These are phyloP conservation scores for Verticillium klebahnii DNA, from an alignment of 2,329 filamentous ascomycete species.

Conservation along the genomic window DNA sequence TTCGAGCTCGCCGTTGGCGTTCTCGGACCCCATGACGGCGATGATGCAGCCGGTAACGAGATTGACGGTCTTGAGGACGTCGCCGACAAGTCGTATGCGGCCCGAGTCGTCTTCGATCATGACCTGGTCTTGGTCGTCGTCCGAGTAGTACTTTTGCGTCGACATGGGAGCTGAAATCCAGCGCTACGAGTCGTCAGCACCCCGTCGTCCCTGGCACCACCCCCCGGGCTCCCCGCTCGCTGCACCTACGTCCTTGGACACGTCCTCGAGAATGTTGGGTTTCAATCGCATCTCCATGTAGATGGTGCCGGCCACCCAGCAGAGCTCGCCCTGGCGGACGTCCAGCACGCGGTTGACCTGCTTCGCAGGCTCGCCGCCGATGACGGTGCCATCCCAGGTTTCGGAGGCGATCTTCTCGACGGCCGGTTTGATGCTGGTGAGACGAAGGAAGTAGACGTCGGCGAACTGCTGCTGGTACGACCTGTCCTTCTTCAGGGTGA, in stretches of 20 bases:
- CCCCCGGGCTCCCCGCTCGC: background rate
- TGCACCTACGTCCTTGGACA: conserved; percentile 75
- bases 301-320: conserved; percentile 91
- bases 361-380: conserved; percentile 70
- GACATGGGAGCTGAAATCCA: conserved; percentile 82
- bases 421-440: conserved; percentile 79
- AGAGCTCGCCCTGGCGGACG: conserved; percentile 90
- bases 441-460: conserved; percentile 93
- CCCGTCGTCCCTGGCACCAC: too few relatives aligned
- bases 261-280: conserved; percentile 91
- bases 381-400: conserved; percentile 73
- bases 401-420: conserved; percentile 70
- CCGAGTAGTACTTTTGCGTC: conserved; percentile 69
- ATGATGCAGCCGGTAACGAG: conserved; percentile 92
- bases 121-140: conserved; percentile 57
- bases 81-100: conserved; percentile 73
- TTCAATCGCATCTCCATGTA: conserved; percentile 98
- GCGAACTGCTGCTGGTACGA: conserved; percentile 94
- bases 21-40: conserved; percentile 93
- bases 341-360: conserved; percentile 87
- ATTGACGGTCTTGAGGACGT: conserved; percentile 59
- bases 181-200: conserved; percentile 48
- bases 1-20: conserved; percentile 85
- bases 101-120: conserved; percentile 97
- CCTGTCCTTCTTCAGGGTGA: conserved; percentile 62